A percentile compares a stretch with the other conserved stretches of the same genome.
phyloP scores from a whole-genome alignment of 306 rosid genomes.

The Glycine soja region DNA sequence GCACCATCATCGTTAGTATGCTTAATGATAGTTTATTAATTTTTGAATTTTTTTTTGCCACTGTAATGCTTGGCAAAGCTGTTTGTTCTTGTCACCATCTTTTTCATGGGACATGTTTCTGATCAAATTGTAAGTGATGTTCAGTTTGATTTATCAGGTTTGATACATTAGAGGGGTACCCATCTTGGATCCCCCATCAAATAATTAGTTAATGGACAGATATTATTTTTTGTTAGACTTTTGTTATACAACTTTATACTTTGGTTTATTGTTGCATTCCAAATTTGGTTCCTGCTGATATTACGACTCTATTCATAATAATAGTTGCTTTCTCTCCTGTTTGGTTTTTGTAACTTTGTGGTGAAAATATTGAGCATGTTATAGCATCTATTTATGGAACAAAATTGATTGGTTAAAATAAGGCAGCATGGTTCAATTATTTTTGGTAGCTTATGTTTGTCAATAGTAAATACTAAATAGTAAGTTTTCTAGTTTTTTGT shows the following conservation, averaged over 20 bases:
- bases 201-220: conserved; percentile 57
- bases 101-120: conserved; percentile 57
- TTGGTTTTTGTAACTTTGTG: not conserved
- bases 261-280: conserved; percentile 27
- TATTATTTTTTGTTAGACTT: conserved; percentile 49
- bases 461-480: conserved; percentile 18
- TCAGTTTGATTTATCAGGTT: conserved; percentile 61
- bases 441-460: conserved; percentile 2
- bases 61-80: conserved; percentile 67
- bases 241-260: conserved; percentile 40
- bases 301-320: not conserved
- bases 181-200: conserved; percentile 64
- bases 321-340: not conserved
- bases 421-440: not conserved
- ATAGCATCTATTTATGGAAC: conserved; percentile 21
- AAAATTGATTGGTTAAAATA: not conserved
- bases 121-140: conserved; percentile 65
- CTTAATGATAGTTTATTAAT: conserved; percentile 56
- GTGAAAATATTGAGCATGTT: conserved; percentile 23
- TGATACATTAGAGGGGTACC: conserved; percentile 61
- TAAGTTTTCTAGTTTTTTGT: not conserved
- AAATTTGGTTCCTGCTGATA: conserved; percentile 11
- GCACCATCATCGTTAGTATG: conserved; percentile 54
- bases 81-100: conserved; percentile 57
- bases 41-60: conserved; percentile 50